Evolutionary conservation across 768 basidiomycete genomes (phyloP), one percentile per base, ranked within the genome.

Genomic region (Hortiboletus flavorubellus): DNA sequence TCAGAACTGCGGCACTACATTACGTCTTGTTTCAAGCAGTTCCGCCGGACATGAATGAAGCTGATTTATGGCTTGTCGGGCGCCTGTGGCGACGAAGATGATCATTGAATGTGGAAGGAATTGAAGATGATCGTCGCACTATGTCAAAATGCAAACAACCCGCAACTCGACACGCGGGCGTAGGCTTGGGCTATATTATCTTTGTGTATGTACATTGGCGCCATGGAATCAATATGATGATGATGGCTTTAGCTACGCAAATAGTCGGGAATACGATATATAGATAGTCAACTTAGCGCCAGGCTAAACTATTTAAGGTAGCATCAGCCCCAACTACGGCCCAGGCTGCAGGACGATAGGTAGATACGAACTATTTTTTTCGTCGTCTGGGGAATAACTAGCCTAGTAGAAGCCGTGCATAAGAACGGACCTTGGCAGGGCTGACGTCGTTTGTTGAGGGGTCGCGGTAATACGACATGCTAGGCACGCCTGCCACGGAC

Each of bases 241-340:
- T 21, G 26, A 4, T 40, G 45, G 42, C 33, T 45, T 39, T 46
- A 26, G 18, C 37, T 46, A 44, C 26, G 57, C 35, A 54, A 60
- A 59, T 65, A 63, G 46, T 55, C 5, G 40, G 53, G 15, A 43
- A 57, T 67, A 68, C 15, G 53, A 48, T 68, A 54, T 44, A 64
- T 65, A 70, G 58, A 63, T 63, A 69, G 38, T 38, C 18, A 43
- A 42, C 39, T 31, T 33, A 49, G 67, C 67, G 54, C 66, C 45
- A 41, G 68, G 63, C 65, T 31, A 53, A 52, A 29, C 34, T 51
- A 41, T 49, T 54, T 38, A 46, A 23, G 40, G 54, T 35, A 42
- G 45, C 26, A 42, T 42, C 44, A 8, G 30, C 51, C 54, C 43
- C 46, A 53, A 54, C 56, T 30, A 58, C 41, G 30, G 54, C 50